Percentiles rank a stretch among this genome's conserved stretches.
phyloP scores from a whole-genome alignment of 805 yeast species.

The Saccharomycopsis amapae region DNA sequence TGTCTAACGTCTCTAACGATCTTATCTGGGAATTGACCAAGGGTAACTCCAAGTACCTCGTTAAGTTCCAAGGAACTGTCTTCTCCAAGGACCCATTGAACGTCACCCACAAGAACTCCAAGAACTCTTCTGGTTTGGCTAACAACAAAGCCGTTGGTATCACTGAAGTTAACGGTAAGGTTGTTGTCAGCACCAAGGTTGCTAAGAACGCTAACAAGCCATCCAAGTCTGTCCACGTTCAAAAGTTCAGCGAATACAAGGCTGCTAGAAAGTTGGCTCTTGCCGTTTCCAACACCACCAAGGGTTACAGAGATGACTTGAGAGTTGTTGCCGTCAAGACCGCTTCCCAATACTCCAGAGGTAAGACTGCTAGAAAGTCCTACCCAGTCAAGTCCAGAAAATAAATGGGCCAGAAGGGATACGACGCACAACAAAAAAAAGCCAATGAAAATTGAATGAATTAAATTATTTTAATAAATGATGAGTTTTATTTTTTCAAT shows the following conservation, averaged over 20 bases:
- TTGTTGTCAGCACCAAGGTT: constrained; percentile 37
- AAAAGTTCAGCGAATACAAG: constrained; percentile 37
- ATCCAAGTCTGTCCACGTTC: constrained; percentile 32
- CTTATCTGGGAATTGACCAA: constrained; percentile 47
- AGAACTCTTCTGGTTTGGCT: constrained; percentile 41
- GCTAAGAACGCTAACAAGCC: constrained; percentile 43
- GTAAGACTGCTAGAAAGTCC: constrained; percentile 32
- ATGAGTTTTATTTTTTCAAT: background rate
- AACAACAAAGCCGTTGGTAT: constrained; percentile 45
- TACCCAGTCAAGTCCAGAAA: constrained; percentile 24
- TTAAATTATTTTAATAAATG: no score
- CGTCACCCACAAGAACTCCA: constrained; percentile 40
- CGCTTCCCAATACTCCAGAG: constrained; percentile 38
- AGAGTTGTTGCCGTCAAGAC: constrained; percentile 42
- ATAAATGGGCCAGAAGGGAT: constrained; percentile 5
- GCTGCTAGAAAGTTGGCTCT: constrained; percentile 37
- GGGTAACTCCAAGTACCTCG: constrained; percentile 39
- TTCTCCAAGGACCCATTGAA: constrained; percentile 47
- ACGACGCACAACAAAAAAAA: background rate
- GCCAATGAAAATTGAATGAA: background rate
- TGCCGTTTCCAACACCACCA: constrained; percentile 38
- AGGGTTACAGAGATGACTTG: constrained; percentile 44
- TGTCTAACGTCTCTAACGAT: constrained; percentile 29
- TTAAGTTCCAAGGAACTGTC: constrained; percentile 38
- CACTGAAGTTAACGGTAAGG: constrained; percentile 31